These are phyloP conservation scores for Lecanicillium sp. DNA, from an alignment of 2,329 filamentous ascomycete genomes.

Conservation along the genomic window DNA sequence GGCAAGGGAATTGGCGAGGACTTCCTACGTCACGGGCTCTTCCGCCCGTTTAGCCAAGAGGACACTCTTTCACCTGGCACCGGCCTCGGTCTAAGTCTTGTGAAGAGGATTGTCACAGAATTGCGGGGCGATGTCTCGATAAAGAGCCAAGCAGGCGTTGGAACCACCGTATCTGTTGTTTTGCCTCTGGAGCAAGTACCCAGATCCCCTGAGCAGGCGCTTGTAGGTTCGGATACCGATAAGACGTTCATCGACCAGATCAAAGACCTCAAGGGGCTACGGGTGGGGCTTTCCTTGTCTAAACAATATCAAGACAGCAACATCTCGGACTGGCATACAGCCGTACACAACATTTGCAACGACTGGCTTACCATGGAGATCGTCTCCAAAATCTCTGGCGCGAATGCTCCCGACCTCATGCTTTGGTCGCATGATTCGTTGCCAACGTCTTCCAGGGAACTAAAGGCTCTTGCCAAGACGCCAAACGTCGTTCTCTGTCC, in stretches of 20 bases:
- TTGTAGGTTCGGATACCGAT: neutral
- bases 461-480: neutral
- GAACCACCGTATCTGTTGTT: constrained; percentile 28
- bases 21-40: constrained; percentile 51
- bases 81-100: constrained; percentile 56
- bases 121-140: constrained; percentile 53
- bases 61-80: constrained; percentile 52
- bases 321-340: neutral
- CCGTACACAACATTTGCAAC: constrained; percentile 16
- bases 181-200: constrained; percentile 1
- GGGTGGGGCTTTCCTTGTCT: neutral
- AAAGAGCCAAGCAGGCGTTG: constrained; percentile 41
- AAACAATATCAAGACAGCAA: neutral
- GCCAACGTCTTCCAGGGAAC: neutral
- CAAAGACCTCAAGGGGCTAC: neutral
- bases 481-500: constrained; percentile 25
- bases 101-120: constrained; percentile 51
- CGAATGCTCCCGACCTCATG: constrained; percentile 18
- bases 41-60: constrained; percentile 57
- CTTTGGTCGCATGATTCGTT: constrained; percentile 13
- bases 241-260: neutral
- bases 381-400: constrained; percentile 8
- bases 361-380: constrained; percentile 22
- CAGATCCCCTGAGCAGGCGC: neutral
- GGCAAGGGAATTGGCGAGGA: constrained; percentile 58